phyloP scores from a whole-genome alignment of 495 filamentous ascomycete species.

The Staphylotrichum tortipilum region DNA sequence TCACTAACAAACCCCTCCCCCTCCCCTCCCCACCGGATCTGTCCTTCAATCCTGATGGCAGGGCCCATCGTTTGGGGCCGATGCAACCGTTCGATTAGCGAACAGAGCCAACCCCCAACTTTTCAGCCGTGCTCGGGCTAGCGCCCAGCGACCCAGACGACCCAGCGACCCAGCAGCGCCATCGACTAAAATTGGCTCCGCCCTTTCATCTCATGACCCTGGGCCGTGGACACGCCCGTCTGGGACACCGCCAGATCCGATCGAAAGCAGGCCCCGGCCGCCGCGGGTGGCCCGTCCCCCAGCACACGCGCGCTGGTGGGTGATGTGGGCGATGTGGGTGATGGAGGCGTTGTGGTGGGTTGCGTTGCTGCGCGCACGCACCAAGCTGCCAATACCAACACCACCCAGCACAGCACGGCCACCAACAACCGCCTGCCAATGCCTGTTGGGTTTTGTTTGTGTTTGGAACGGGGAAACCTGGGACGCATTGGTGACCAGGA shows the following conservation, averaged over 20 bases:
- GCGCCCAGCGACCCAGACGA: conserved; percentile 13
- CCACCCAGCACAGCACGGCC: too few relatives aligned
- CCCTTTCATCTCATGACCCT: conserved; percentile 20
- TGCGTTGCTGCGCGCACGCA: too few relatives aligned
- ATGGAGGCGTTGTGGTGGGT: too few relatives aligned
- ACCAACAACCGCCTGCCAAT: too few relatives aligned
- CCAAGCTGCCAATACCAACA: too few relatives aligned
- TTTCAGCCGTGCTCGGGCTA: not conserved
- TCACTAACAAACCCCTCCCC: too few relatives aligned
- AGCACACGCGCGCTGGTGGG: too few relatives aligned
- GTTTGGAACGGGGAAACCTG: too few relatives aligned
- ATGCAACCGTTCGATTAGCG: conserved; percentile 32
- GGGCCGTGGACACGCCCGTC: conserved; percentile 5
- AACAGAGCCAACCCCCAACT: conserved; percentile 11
- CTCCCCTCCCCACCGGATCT: conserved; percentile 16
- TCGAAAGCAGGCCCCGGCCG: conserved; percentile 4
- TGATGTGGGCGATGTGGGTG: too few relatives aligned
- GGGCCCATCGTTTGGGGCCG: conserved; percentile 8
- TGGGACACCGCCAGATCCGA: conserved; percentile 17
- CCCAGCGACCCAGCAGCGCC: not conserved
- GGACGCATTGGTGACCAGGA: too few relatives aligned
- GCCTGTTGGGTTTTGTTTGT: too few relatives aligned
- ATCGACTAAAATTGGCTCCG: conserved; percentile 13
- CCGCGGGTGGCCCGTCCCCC: too few relatives aligned
- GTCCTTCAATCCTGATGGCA: conserved; percentile 12